Base-by-base conservation (phyloP, 331 rosid genomes). In the Acacia concinna region DNA sequence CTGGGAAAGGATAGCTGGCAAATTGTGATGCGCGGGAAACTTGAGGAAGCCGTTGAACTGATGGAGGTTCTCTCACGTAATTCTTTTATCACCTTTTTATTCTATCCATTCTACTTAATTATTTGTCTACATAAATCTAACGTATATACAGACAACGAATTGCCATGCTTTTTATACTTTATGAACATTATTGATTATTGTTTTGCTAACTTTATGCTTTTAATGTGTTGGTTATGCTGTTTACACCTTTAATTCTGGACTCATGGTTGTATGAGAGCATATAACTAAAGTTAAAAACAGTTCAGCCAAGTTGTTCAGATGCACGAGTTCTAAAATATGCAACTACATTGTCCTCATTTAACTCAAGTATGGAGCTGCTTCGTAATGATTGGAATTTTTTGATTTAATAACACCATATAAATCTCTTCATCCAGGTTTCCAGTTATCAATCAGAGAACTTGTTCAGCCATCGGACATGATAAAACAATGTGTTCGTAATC, bases 31-130 rank as follows among this genome's bases (percentile, higher is more conserved):
- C 73, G 32, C 10, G 88, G 85, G 47, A 86, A 84, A 31, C 71
- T 92, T 21, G 84, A 86, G 59, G 92, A 92, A 66, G 90, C 91
- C 70, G 89, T 95, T 70, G 90, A 87, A 77, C 85, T 92, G 8
- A 77, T 92, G 97, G 97, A 93, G 90, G 81, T 85, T 87, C 94
- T 95, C 79, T 25, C 89, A 73, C 97, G 99, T 91, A 86, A 86
- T 40, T 14, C 25, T 54, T 69, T 79, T 57, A 14, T 41, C 31
- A 70, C 44, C 67, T 15, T 14, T 73, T 68, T 65, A 12, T 69
- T 1, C 47, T 47, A 70, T 62, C 12, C 51, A 52, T 65, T 14
- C 5, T 34, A 40, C 21, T 2, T 68, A 32, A 30, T 54, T 43
- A 7, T 9, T 8, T 38, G 41, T 38, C 11, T 46, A 40, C 52